phyloP scores from a whole-genome alignment of 352 stramenopile species.

The Halophytophthora batemanensis region DNA sequence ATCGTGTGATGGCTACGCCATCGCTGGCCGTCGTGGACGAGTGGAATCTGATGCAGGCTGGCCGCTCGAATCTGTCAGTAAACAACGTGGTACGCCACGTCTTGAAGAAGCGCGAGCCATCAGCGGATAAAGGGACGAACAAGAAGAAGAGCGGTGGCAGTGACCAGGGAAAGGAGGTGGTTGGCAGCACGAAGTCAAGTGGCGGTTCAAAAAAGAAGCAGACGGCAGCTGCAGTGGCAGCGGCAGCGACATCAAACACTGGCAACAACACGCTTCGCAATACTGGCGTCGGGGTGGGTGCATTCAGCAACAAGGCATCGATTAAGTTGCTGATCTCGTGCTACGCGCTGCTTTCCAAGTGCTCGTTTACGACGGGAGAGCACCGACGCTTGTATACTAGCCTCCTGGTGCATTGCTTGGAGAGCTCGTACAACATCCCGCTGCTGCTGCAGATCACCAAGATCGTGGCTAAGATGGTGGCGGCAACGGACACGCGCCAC shows the following conservation, averaged over 20 bases:
- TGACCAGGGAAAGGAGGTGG: constrained; percentile 26
- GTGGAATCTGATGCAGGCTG: constrained; percentile 70
- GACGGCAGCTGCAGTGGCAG: background rate
- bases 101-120: constrained; percentile 57
- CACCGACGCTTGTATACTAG: constrained; percentile 80
- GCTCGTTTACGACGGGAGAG: constrained; percentile 66
- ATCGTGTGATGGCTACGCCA: constrained; percentile 87
- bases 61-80: constrained; percentile 70
- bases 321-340: constrained; percentile 82
- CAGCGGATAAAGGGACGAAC: constrained; percentile 39
- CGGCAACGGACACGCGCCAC: constrained; percentile 37
- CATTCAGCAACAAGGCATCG: constrained; percentile 44
- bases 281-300: constrained; percentile 8
- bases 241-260: constrained; percentile 6
- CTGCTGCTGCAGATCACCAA: constrained; percentile 79
- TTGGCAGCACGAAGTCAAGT: constrained; percentile 12
- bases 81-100: constrained; percentile 78
- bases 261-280: constrained; percentile 21
- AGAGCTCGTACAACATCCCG: constrained; percentile 82
- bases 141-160: constrained; percentile 49
- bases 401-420: constrained; percentile 79
- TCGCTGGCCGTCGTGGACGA: constrained; percentile 82
- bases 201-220: constrained; percentile 46
- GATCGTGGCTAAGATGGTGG: constrained; percentile 70
- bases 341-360: constrained; percentile 79